Conservation (phyloP, 495 filamentous ascomycete species). For the Platismatia glauca region DNA sequence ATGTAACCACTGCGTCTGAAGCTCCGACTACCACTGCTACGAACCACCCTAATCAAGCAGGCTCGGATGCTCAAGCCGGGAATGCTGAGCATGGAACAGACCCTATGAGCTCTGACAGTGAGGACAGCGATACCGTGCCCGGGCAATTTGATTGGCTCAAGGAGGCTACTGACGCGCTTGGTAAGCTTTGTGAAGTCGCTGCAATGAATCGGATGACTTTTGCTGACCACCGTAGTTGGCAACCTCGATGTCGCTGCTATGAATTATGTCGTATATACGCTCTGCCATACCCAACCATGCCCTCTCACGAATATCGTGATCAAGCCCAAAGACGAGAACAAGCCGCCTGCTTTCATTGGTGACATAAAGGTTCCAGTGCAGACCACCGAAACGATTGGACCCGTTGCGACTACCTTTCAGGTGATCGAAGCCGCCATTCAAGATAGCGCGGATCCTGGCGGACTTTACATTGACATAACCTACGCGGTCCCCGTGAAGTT, state of each 20-base stretch:
- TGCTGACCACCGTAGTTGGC: slow-evolving; percentile 8
- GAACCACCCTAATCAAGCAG: neutral
- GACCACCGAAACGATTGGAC: slow-evolving; percentile 30
- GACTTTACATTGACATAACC: slow-evolving; percentile 52
- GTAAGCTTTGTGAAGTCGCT: slow-evolving; percentile 16
- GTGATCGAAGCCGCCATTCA: slow-evolving; percentile 12
- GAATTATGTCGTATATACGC: slow-evolving; percentile 43
- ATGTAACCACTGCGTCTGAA: neutral
- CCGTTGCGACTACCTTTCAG: slow-evolving; percentile 16
- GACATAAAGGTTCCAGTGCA: slow-evolving; percentile 49
- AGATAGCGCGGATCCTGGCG: slow-evolving; percentile 26
- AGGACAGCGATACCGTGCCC: neutral
- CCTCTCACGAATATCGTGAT: slow-evolving; percentile 43
- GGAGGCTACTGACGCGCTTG: slow-evolving; percentile 5
- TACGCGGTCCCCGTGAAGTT: slow-evolving; percentile 56
- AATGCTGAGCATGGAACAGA: neutral
- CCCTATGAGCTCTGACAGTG: slow-evolving; percentile 2
- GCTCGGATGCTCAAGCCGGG: neutral
- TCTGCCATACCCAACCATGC: slow-evolving; percentile 56
- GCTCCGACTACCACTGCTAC: neutral
- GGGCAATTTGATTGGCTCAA: slow-evolving; percentile 7
- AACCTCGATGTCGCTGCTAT: slow-evolving; percentile 4
- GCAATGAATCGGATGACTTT: slow-evolving; percentile 22
- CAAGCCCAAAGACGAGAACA: slow-evolving; percentile 23
- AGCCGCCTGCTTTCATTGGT: slow-evolving; percentile 33